Evolutionary conservation across 2,329 filamentous ascomycete genomes (phyloP).

Genomic region (Fusarium liriodendri): DNA sequence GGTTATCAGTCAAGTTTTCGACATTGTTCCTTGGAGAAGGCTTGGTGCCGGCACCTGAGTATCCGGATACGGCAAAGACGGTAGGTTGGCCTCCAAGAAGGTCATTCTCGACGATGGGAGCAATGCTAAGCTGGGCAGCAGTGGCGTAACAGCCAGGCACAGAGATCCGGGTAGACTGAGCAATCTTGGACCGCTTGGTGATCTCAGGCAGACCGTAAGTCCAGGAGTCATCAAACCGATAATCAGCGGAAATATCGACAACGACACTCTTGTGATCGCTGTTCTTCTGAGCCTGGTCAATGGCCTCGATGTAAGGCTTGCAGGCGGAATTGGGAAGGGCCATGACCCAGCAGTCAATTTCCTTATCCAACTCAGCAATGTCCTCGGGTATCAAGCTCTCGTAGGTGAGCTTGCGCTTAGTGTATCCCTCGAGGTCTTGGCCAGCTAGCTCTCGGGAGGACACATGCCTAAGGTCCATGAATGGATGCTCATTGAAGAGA

Average conservation of each 20-base stretch:
- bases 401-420: conserved; percentile 91
- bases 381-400: conserved; percentile 91
- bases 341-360: conserved; percentile 97
- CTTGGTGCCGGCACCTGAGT: neutral
- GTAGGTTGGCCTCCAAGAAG: neutral
- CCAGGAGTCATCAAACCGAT: conserved; percentile 79
- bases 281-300: conserved; percentile 52
- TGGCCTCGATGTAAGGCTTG: conserved; percentile 91
- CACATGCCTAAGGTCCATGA: conserved; percentile 90
- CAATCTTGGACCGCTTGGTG: neutral
- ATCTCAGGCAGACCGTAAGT: neutral
- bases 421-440: conserved; percentile 88
- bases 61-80: neutral
- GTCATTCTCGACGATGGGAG: neutral
- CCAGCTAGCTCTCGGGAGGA: conserved; percentile 93
- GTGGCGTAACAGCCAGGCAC: neutral
- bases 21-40: neutral
- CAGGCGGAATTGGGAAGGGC: conserved; percentile 95
- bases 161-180: neutral
- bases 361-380: conserved; percentile 83
- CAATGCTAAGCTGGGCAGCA: neutral
- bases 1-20: neutral
- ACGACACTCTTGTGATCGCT: conserved; percentile 75
- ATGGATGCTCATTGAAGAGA: conserved; percentile 86
- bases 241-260: conserved; percentile 93